Percentiles rank a stretch among this genome's conserved stretches.
These are phyloP conservation scores for Fennellomyces sp. DNA, from an alignment of 371 early-diverging fungal genomes.

Conservation along the genomic window DNA sequence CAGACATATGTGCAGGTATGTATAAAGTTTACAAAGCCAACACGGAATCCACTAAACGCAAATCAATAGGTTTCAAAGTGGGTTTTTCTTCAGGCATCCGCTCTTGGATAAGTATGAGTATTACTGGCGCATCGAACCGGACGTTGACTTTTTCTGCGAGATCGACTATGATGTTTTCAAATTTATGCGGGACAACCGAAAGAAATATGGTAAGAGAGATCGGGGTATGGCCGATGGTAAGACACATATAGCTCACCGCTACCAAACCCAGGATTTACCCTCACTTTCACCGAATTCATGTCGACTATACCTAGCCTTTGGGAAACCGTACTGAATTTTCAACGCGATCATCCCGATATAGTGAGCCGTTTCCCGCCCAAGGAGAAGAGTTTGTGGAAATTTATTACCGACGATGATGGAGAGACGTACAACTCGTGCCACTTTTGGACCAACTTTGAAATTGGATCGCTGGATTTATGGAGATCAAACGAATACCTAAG, in stretches of 20 bases:
- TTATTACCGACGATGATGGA: constrained; percentile 42
- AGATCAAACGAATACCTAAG: constrained; percentile 68
- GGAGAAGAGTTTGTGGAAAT: constrained; percentile 40
- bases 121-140: constrained; percentile 98
- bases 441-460: constrained; percentile 80
- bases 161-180: constrained; percentile 92
- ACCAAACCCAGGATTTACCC: constrained; percentile 53
- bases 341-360: constrained; percentile 41
- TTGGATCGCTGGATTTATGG: constrained; percentile 82
- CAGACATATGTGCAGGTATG: constrained; percentile 90
- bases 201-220: constrained; percentile 70
- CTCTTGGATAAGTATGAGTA: constrained; percentile 81
- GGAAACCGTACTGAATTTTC: constrained; percentile 55
- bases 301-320: constrained; percentile 85
- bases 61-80: constrained; percentile 65
- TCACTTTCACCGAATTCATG: constrained; percentile 77
- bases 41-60: not conserved
- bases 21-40: not conserved
- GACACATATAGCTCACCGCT: no score
- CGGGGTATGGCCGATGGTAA: not conserved
- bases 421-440: constrained; percentile 78
- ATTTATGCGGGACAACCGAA: constrained; percentile 76
- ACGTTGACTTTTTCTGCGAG: constrained; percentile 87
- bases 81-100: constrained; percentile 87
- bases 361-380: constrained; percentile 30